Evolutionary conservation across 768 basidiomycete genomes (phyloP), one percentile per base, ranked within the genome.

Genomic region (Galerina sulciceps): DNA sequence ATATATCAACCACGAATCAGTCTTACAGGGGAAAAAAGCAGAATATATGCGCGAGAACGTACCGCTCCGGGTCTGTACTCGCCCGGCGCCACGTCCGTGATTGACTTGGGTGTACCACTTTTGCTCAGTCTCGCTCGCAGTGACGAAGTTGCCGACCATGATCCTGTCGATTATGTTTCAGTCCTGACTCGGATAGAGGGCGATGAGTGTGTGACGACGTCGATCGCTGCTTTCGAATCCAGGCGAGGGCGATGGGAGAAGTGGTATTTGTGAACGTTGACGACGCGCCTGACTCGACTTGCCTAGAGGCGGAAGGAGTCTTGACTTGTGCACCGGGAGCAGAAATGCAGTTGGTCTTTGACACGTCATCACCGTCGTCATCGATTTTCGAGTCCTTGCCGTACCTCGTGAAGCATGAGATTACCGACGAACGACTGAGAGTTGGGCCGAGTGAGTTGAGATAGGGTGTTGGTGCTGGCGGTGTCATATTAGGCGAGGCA

Each of bases 381-480:
- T 88, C 94, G 20, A 77, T 72, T 6, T 80, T 78, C 0, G 87
- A 82, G 5, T 80, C 74, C 71, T 92, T 93, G 57, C 81, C 81
- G 66, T 80, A 83, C 6, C 85, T 81, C 10, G 81, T 83, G 76
- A 92, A 98, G 82, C 96, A 98, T 13, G 82, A 81, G 63, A 90
- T 82, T 58, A 98, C 77, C 1, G 96, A 98, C 45, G 86, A 78
- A 0, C 73, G 74, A 8, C 90, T 91, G 48, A 99, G 84, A 0
- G 96, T 98, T 3, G 95, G 96, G 4, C 95, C 95, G 35, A 99
- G 87, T 1, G 95, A 96, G 75, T 98, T 96, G 41, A 99, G 93
- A 94, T 40, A 96, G 75, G 1, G 82, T 71, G 17, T 77, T 76
- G 0, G 87, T 90, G 59, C 95, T 92, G 72, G 96, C 94, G 0